phyloP scores from a whole-genome alignment of 176 grass and related monocot species.

The Cenchrus purpureus region DNA sequence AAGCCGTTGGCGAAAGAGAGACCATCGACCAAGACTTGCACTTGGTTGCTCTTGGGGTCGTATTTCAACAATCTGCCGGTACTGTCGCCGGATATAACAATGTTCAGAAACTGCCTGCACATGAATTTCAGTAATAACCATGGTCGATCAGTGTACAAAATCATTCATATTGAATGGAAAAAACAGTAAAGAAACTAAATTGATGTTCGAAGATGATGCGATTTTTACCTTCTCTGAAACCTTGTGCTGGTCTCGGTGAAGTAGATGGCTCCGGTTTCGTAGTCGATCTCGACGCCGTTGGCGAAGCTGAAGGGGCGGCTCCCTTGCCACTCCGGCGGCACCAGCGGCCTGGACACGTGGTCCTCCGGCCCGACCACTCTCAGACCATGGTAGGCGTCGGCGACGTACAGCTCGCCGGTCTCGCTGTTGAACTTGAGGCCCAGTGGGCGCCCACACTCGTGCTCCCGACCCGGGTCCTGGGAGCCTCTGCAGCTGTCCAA shows the following conservation, averaged over 20 bases:
- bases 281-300: slow-evolving; percentile 77
- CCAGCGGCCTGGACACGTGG: slow-evolving; percentile 44
- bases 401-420: slow-evolving; percentile 55
- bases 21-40: slow-evolving; percentile 50
- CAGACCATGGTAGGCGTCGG: slow-evolving; percentile 69
- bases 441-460: slow-evolving; percentile 78
- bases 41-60: slow-evolving; percentile 28
- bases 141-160: no score
- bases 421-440: slow-evolving; percentile 62
- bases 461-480: slow-evolving; percentile 50
- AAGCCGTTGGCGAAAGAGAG: slow-evolving; percentile 72
- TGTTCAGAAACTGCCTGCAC: slow-evolving; percentile 63
- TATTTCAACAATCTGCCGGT: slow-evolving; percentile 71
- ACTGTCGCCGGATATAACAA: slow-evolving; percentile 56
- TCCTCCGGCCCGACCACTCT: slow-evolving; percentile 36
- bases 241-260: slow-evolving; percentile 75
- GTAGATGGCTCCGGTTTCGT: slow-evolving; percentile 57
- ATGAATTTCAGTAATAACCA: neutral
- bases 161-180: neutral
- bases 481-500: slow-evolving; percentile 67
- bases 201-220: neutral
- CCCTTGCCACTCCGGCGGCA: slow-evolving; percentile 26
- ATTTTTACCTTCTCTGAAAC: slow-evolving; percentile 54
- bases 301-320: slow-evolving; percentile 53
- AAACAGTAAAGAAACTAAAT: neutral